A percentile compares a stretch with the other conserved stretches of the same genome.
Evolutionary conservation across 805 yeast species (phyloP).

Genomic region (Candida easanensis): DNA sequence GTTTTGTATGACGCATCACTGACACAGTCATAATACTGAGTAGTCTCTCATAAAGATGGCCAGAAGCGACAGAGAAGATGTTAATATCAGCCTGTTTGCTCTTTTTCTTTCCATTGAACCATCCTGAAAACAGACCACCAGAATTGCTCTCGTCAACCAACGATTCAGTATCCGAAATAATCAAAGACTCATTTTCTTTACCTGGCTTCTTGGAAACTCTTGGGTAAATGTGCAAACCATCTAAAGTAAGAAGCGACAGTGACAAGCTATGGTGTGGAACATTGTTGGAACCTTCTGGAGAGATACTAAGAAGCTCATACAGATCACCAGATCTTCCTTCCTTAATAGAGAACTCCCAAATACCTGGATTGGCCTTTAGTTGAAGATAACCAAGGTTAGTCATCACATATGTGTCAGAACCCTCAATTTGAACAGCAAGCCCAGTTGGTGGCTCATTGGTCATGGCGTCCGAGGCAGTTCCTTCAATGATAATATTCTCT

Average conservation of each 20-base stretch:
- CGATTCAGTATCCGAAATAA: constrained; percentile 14
- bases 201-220: constrained; percentile 42
- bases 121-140: constrained; percentile 15
- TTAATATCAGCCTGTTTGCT: constrained; percentile 73
- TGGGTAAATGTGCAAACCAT: constrained; percentile 46
- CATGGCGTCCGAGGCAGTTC: constrained; percentile 52
- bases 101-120: constrained; percentile 7
- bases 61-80: constrained; percentile 80
- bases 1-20: constrained; percentile 62
- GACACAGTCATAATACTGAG: constrained; percentile 78
- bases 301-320: constrained; percentile 36
- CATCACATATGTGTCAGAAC: constrained; percentile 68
- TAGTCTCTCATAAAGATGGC: constrained; percentile 73
- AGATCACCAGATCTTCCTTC: constrained; percentile 40
- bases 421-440: constrained; percentile 22
- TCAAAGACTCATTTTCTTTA: constrained; percentile 28
- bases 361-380: constrained; percentile 69
- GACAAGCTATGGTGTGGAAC: constrained; percentile 17
- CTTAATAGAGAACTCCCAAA: constrained; percentile 53
- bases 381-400: constrained; percentile 82
- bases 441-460: constrained; percentile 22
- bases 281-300: constrained; percentile 1
- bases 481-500: constrained; percentile 62
- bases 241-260: constrained; percentile 40
- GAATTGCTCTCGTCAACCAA: not conserved